Evolutionary conservation across 352 stramenopile genomes (phyloP).

Genomic region (Achlya hypogyna): DNA sequence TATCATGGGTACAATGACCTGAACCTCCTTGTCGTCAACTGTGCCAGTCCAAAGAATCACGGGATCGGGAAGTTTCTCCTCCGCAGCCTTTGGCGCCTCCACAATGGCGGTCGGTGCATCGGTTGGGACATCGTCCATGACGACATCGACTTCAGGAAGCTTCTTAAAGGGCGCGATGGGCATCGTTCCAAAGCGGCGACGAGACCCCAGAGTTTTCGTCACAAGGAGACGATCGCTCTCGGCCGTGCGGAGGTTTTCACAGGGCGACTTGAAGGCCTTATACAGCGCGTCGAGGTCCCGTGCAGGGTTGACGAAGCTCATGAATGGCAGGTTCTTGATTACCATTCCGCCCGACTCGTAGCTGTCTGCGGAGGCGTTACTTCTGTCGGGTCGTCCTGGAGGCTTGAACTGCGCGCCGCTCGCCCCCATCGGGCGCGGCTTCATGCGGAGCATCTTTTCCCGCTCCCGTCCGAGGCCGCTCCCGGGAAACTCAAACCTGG

Average conservation of each 20-base stretch:
- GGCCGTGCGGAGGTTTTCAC: constrained; percentile 39
- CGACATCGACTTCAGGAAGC: constrained; percentile 39
- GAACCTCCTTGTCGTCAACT: constrained; percentile 38
- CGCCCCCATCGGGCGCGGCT: not conserved
- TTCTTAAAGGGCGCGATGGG: constrained; percentile 51
- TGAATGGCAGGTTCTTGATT: constrained; percentile 71
- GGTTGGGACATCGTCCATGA: constrained; percentile 39
- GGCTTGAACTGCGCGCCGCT: constrained; percentile 5
- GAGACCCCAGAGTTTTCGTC: constrained; percentile 79
- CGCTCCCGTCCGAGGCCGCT: not conserved
- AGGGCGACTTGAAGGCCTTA: constrained; percentile 72
- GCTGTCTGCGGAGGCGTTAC: not conserved
- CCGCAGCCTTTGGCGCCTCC: constrained; percentile 23
- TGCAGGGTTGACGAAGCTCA: constrained; percentile 68
- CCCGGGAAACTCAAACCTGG: not conserved
- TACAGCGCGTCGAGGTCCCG: constrained; percentile 43
- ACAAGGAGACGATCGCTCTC: constrained; percentile 71
- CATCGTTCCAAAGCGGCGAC: constrained; percentile 40
- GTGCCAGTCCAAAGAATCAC: constrained; percentile 75
- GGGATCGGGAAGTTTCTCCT: constrained; percentile 32
- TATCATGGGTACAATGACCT: constrained; percentile 81
- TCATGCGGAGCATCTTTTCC: constrained; percentile 8
- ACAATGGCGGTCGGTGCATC: constrained; percentile 22
- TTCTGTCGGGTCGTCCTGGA: not conserved
- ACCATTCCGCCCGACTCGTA: constrained; percentile 15